A percentile compares a stretch with the other conserved stretches of the same genome.
Evolutionary conservation across 73 alveolate species (phyloP).

Genomic region (Paramecium pentaurelia): DNA sequence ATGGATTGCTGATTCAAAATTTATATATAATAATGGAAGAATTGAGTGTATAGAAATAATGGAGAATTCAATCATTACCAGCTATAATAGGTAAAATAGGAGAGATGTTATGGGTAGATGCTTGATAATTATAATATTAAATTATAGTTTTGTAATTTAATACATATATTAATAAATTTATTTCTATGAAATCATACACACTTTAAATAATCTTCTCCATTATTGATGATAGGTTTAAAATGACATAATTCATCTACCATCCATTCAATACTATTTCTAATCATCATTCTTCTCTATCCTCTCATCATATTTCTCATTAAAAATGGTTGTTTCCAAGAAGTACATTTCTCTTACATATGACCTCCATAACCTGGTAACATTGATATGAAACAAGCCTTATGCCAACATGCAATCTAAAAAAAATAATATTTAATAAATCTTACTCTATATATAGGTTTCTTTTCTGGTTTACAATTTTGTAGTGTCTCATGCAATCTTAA

Average conservation of each 20-base stretch:
- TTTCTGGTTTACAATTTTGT: background rate
- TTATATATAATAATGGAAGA: constrained; percentile 28
- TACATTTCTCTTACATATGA: background rate
- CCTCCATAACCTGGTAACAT: constrained; percentile 11
- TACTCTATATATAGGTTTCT: constrained; percentile 36
- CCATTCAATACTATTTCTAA: background rate
- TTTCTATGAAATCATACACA: background rate
- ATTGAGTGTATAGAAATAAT: background rate
- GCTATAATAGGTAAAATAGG: constrained; percentile 13
- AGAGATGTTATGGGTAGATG: constrained; percentile 50
- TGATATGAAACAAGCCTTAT: background rate
- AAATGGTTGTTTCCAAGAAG: background rate
- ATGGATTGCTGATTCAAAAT: background rate
- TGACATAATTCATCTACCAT: constrained; percentile 10
- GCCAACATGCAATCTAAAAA: constrained; percentile 8
- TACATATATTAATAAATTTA: background rate
- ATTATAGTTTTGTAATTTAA: background rate
- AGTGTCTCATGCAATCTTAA: background rate
- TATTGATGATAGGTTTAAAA: background rate
- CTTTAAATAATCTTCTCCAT: constrained; percentile 30
- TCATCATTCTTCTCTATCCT: background rate
- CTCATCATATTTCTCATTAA: background rate
- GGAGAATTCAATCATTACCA: background rate
- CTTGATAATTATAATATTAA: background rate
- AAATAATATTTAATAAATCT: background rate